phyloP scores from a whole-genome alignment of 768 basidiomycete genomes.

The Leucocoprinus birnbaumii region DNA sequence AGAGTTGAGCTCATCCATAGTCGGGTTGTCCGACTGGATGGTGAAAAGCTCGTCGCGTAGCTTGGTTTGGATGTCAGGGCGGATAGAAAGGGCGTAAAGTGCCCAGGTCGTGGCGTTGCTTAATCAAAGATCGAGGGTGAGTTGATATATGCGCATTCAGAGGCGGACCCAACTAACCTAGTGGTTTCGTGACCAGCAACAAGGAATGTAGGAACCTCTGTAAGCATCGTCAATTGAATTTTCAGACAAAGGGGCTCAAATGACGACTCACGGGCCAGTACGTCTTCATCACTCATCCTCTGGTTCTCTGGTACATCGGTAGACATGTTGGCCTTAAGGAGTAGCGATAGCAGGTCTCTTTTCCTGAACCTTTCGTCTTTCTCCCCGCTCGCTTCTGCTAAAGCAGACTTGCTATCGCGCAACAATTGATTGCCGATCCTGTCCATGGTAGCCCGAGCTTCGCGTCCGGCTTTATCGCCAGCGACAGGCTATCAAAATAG shows the following conservation, averaged over 20 bases:
- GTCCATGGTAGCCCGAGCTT: constrained; percentile 38
- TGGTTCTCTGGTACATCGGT: constrained; percentile 54
- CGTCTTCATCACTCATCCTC: constrained; percentile 58
- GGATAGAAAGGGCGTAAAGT: constrained; percentile 49
- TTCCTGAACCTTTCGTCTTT: constrained; percentile 27
- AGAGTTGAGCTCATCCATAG: constrained; percentile 66
- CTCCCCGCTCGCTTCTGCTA: constrained; percentile 24
- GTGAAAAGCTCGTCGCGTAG: constrained; percentile 57
- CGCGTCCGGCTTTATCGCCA: constrained; percentile 22
- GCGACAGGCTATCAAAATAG: constrained; percentile 25
- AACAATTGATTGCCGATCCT: constrained; percentile 50
- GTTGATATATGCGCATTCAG: too few species aligned
- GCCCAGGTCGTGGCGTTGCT: constrained; percentile 56
- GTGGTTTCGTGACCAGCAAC: constrained; percentile 62
- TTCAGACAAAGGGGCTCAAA: too few species aligned
- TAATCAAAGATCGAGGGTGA: background rate
- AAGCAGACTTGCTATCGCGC: constrained; percentile 42
- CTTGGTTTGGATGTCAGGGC: constrained; percentile 47
- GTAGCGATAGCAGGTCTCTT: constrained; percentile 58
- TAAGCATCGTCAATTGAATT: too few species aligned
- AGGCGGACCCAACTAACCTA: constrained; percentile 25
- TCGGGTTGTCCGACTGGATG: constrained; percentile 52
- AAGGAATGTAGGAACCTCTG: constrained; percentile 62
- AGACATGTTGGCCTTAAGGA: constrained; percentile 64
- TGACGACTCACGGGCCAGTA: constrained; percentile 52